Evolutionary conservation across 2,329 filamentous ascomycete species (phyloP).

Genomic region (Cladosporium oxysporum): DNA sequence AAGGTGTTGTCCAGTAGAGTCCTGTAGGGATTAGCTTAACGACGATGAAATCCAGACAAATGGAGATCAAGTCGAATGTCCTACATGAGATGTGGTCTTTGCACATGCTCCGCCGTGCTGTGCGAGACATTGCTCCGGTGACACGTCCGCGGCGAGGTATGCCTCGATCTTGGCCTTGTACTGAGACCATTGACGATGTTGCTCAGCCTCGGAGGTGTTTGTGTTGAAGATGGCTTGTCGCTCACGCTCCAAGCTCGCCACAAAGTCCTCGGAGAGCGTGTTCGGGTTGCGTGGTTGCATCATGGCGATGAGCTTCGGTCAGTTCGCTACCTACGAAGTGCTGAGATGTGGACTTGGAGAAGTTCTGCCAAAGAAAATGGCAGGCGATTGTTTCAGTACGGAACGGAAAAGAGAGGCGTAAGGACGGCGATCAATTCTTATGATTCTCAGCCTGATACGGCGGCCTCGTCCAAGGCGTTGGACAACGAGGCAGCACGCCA

Average conservation of each 20-base stretch:
- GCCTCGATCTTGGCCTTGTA: conserved; percentile 31
- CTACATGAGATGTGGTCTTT: background rate
- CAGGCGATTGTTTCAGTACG: background rate
- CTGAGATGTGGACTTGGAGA: background rate
- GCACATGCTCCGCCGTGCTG: background rate
- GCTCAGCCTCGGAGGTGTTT: conserved; percentile 38
- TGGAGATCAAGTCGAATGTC: background rate
- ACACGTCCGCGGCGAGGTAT: background rate
- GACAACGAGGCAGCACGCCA: background rate
- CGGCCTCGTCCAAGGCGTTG: background rate
- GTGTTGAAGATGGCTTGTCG: conserved; percentile 39
- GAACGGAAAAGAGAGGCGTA: background rate
- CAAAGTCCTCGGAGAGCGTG: background rate
- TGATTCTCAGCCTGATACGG: background rate
- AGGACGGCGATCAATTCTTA: background rate
- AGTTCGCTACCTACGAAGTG: background rate
- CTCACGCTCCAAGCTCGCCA: conserved; percentile 35
- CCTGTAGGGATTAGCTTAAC: background rate
- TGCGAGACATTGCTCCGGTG: background rate
- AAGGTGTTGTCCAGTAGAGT: background rate
- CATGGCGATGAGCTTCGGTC: background rate
- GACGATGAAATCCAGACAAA: background rate
- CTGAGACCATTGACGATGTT: conserved; percentile 39
- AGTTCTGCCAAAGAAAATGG: background rate
- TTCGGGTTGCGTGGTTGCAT: background rate